Evolutionary conservation across 1,284 basidiomycete genomes (phyloP), one percentile per base, ranked within the genome.

Genomic region (Chalciporus sp.): DNA sequence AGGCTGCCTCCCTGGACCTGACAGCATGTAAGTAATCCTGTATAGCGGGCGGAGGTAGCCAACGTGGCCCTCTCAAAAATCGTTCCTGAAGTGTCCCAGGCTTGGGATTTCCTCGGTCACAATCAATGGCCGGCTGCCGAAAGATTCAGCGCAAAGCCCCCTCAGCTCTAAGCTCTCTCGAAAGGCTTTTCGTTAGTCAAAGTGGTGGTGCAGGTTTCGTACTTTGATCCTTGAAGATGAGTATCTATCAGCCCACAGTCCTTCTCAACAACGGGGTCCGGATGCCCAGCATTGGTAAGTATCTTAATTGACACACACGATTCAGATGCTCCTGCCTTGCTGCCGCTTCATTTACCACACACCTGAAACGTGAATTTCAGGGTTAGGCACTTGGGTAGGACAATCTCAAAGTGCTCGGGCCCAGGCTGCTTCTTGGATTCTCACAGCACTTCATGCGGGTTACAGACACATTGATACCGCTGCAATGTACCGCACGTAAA

Each of bases 391-490:
- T 26, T 46, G 41, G 52, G 52, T 14, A 40, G 42, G 53, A 27
- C 28, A 16, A 28, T 20, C 2, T 16, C 47, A 31, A 10, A n/a
- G 27, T 33, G 42, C 41, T 35, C 42, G 17, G 27, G 39, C n/a
- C 17, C 20, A 40, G 10, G 35, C 53, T 4, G 23, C 29, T 26
- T 7, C 53, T 17, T 56, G 55, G 43, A 23, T 56, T 20, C 45
- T 44, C 31, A 42, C 55, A 37, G 55, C 43, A 29, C 43, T 57
- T 11, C 29, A 57, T 42, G 55, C 49, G 14, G 56, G 43, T 28
- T 52, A 57, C 33, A 51, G 55, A 26, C 55, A 57, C 41, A 26
- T 57, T n/a, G 56, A 57, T 28, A 57, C 56, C 26, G 45, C 40
- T 26, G 35, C 19, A 27, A 33, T 47, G 7, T 57, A 57, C 33